Percentiles rank a stretch among this genome's conserved stretches.
Conservation (phyloP, 805 yeast genomes). For the Peterozyma toletana region DNA sequence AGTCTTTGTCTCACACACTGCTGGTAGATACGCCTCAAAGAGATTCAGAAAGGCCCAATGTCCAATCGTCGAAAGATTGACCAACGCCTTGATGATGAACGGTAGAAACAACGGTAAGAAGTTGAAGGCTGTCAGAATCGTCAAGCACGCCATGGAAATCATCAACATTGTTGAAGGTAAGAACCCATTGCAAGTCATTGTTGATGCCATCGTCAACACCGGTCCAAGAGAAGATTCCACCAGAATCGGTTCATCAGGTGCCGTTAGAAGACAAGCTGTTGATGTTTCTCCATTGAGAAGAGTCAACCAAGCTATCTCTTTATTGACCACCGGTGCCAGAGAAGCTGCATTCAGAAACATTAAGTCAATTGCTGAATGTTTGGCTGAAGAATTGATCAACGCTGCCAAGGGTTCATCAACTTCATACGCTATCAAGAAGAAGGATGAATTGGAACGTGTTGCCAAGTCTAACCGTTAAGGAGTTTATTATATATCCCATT, state of each 20-base stretch:
- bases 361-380: slow-evolving; percentile 99
- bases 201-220: slow-evolving; percentile 98
- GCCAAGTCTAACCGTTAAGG: slow-evolving; percentile 99
- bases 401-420: slow-evolving; percentile 99
- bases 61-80: slow-evolving; percentile 98
- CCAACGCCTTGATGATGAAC: slow-evolving; percentile 99
- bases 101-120: slow-evolving; percentile 99
- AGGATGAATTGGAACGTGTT: slow-evolving; percentile 99
- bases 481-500: background rate
- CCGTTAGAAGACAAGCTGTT: slow-evolving; percentile 99
- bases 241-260: slow-evolving; percentile 99
- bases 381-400: slow-evolving; percentile 99
- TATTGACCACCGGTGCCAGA: slow-evolving; percentile 99
- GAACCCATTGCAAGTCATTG: slow-evolving; percentile 99
- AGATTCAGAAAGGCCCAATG: slow-evolving; percentile 99
- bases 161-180: slow-evolving; percentile 94
- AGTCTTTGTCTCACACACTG: slow-evolving; percentile 97
- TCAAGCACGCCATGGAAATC: slow-evolving; percentile 98
- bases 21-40: slow-evolving; percentile 99
- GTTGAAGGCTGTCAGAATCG: slow-evolving; percentile 99
- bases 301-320: slow-evolving; percentile 98
- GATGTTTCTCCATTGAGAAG: slow-evolving; percentile 99
- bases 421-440: slow-evolving; percentile 99
- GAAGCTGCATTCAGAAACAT: slow-evolving; percentile 99
- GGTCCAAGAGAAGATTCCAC: slow-evolving; percentile 99